A percentile compares a stretch with the other conserved stretches of the same genome.
Conservation (phyloP, 1,139 yeast genomes). For the Yarrowia galli region DNA sequence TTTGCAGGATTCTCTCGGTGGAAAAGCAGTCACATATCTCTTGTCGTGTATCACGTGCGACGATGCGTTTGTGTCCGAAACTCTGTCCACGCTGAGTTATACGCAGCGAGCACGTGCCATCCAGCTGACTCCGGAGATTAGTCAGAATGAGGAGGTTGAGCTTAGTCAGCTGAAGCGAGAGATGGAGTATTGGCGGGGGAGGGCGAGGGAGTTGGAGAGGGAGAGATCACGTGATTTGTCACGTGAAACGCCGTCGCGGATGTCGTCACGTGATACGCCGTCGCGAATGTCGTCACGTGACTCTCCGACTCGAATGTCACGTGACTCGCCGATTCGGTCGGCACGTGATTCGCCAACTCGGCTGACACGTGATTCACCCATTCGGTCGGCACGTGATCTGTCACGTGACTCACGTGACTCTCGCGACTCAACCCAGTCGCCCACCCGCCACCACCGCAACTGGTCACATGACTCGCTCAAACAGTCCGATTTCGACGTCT, state of each 20-base stretch:
- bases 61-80: slow-evolving; percentile 65
- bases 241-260: background rate
- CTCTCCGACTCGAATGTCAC: background rate
- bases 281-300: background rate
- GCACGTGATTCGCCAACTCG: background rate
- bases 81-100: slow-evolving; percentile 79
- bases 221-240: background rate
- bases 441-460: background rate
- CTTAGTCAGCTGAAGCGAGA: slow-evolving; percentile 44
- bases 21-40: slow-evolving; percentile 76
- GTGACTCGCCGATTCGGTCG: background rate
- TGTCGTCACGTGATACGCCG: background rate
- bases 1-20: slow-evolving; percentile 82
- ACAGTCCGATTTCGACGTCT: background rate
- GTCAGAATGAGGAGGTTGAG: slow-evolving; percentile 43
- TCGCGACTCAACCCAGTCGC: background rate
- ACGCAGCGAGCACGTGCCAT: slow-evolving; percentile 65
- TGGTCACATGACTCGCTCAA: slow-evolving; percentile 5
- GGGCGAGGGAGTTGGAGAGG: slow-evolving; percentile 17
- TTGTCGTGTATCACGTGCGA: slow-evolving; percentile 78
- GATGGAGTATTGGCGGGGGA: slow-evolving; percentile 42
- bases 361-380: background rate
- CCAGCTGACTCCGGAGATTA: slow-evolving; percentile 46
- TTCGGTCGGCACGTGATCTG: background rate
- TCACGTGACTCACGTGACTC: slow-evolving; percentile 1